Evolutionary conservation across 306 rosid species (phyloP).

Genomic region (Glycyrrhiza uralensis): DNA sequence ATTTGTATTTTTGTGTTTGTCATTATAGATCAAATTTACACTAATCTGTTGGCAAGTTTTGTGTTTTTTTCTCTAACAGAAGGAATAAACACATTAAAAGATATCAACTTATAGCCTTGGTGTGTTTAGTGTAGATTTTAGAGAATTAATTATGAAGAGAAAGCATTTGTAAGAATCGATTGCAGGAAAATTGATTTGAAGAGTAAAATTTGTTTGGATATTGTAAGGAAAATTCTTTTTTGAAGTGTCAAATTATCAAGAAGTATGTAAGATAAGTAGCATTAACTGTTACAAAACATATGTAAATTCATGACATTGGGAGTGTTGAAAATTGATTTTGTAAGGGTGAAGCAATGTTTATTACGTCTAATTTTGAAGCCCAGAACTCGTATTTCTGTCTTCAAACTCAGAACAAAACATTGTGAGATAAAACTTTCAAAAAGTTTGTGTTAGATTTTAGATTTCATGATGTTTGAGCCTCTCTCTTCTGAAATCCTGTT

Average conservation of each 20-base stretch:
- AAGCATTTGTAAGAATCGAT: not conserved
- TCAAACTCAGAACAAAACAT: not conserved
- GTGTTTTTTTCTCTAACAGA: not conserved
- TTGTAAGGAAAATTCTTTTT: not conserved
- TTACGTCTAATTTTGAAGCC: not conserved
- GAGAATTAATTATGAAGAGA: not conserved
- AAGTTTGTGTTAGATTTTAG: not conserved
- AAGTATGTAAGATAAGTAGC: not conserved
- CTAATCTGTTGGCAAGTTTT: not conserved
- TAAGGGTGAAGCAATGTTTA: not conserved
- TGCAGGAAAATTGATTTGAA: slow-evolving; percentile 22
- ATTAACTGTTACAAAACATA: not conserved
- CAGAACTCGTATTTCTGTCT: not conserved
- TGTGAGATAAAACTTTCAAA: not conserved
- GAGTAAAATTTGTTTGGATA: not conserved
- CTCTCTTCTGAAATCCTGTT: not conserved
- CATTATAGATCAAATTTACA: not conserved
- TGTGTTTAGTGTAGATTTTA: not conserved
- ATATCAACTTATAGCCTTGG: not conserved
- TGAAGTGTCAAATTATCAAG: not conserved
- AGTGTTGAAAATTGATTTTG: not conserved
- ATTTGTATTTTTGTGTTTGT: not conserved
- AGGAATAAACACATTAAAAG: not conserved
- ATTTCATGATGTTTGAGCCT: not conserved
- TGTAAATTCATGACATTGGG: not conserved